These are phyloP conservation scores for Blastocystis sp. DNA, from an alignment of 352 stramenopile genomes.

Conservation along the genomic window DNA sequence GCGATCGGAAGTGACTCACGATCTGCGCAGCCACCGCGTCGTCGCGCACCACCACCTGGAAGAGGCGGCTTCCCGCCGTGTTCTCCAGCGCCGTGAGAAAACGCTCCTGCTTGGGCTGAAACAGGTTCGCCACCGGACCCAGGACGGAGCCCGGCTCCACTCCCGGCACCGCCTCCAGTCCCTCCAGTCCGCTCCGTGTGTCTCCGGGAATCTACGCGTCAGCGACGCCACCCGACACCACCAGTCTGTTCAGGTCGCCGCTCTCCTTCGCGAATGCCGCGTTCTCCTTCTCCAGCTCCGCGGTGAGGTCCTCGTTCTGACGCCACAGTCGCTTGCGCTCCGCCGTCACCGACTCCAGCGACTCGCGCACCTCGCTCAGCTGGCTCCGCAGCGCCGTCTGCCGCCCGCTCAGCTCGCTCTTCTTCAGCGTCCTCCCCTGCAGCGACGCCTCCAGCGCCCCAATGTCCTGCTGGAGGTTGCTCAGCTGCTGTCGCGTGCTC, in stretches of 20 bases:
- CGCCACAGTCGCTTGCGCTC: conserved; percentile 23
- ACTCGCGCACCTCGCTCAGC: conserved; percentile 55
- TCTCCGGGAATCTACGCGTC: neutral
- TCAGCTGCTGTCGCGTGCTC: conserved; percentile 62
- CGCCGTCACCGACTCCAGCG: conserved; percentile 22
- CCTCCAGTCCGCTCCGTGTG: neutral
- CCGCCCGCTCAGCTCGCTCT: conserved; percentile 64
- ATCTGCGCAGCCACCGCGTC: conserved; percentile 84
- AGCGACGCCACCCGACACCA: neutral
- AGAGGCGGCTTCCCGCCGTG: conserved; percentile 83
- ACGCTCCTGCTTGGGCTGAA: conserved; percentile 64
- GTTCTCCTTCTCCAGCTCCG: conserved; percentile 27
- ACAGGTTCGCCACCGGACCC: neutral
- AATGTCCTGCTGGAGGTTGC: conserved; percentile 56
- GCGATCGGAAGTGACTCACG: conserved; percentile 82
- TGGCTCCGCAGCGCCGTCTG: conserved; percentile 61
- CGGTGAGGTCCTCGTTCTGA: conserved; percentile 52
- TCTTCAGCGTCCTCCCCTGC: conserved; percentile 24
- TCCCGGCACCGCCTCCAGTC: neutral
- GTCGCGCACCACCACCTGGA: conserved; percentile 95
- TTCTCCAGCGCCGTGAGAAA: conserved; percentile 88
- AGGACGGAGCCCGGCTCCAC: neutral
- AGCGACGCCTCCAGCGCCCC: conserved; percentile 41
- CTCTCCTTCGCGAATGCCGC: conserved; percentile 32
- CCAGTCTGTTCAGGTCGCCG: conserved; percentile 57